These are phyloP conservation scores for Rostrohypoxylon terebratum DNA, from an alignment of 495 filamentous ascomycete genomes.

Conservation along the genomic window DNA sequence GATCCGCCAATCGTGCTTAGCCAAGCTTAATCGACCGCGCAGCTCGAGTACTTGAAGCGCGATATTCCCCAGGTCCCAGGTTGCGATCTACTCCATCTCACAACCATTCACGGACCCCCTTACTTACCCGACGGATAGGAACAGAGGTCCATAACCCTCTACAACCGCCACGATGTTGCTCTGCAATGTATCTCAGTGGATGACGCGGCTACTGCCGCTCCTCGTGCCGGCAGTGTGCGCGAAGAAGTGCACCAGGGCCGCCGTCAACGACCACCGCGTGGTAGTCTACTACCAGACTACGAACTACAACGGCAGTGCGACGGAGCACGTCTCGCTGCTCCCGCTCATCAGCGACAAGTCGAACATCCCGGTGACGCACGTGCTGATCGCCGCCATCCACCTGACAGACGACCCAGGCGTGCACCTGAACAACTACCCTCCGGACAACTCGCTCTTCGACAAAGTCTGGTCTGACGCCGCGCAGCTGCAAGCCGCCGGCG, in stretches of 20 bases:
- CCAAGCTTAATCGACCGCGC: slow-evolving; percentile 18
- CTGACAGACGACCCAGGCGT: slow-evolving; percentile 71
- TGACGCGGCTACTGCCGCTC: slow-evolving; percentile 34
- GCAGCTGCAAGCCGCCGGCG: slow-evolving; percentile 67
- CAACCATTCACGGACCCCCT: not conserved
- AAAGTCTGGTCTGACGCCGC: slow-evolving; percentile 75
- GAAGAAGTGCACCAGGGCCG: slow-evolving; percentile 4
- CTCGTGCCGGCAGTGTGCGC: slow-evolving; percentile 24
- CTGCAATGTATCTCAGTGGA: slow-evolving; percentile 26
- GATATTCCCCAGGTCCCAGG: slow-evolving; percentile 4
- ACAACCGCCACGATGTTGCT: slow-evolving; percentile 31
- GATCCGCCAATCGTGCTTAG: slow-evolving; percentile 11
- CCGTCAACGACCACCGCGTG: slow-evolving; percentile 50
- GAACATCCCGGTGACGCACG: slow-evolving; percentile 68
- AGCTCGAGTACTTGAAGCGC: slow-evolving; percentile 18
- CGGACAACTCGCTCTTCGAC: slow-evolving; percentile 64
- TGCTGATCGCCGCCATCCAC: slow-evolving; percentile 83
- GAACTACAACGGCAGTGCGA: slow-evolving; percentile 63
- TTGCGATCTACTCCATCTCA: not conserved
- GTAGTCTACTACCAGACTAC: slow-evolving; percentile 82
- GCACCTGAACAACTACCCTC: slow-evolving; percentile 80
- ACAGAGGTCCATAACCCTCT: not conserved
- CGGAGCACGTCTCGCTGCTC: slow-evolving; percentile 75
- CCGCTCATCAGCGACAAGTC: slow-evolving; percentile 71
- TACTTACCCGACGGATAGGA: not conserved